These are phyloP conservation scores for Beauveria sp. DNA, from an alignment of 2,329 filamentous ascomycete species.

Conservation along the genomic window DNA sequence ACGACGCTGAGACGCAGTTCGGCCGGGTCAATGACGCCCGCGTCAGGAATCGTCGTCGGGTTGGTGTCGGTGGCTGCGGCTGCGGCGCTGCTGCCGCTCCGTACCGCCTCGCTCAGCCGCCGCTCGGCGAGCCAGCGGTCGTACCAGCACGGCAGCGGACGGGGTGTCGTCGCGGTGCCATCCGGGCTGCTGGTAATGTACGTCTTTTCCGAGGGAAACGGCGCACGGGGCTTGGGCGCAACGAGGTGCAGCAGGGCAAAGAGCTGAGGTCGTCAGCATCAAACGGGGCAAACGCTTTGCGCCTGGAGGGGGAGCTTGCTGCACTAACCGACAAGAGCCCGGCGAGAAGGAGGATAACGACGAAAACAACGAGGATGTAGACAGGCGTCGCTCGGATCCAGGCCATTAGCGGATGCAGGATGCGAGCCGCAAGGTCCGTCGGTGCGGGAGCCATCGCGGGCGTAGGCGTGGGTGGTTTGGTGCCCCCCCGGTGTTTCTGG, in stretches of 20 bases:
- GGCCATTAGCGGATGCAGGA: constrained; percentile 27
- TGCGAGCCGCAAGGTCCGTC: constrained; percentile 26
- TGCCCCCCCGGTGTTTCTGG: not conserved
- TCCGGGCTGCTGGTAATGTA: constrained; percentile 69
- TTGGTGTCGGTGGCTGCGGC: not conserved
- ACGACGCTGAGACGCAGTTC: constrained; percentile 87
- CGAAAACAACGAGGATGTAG: constrained; percentile 29
- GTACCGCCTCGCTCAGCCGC: constrained; percentile 39
- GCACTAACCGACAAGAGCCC: constrained; percentile 32
- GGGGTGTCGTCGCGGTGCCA: constrained; percentile 25
- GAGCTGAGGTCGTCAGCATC: constrained; percentile 26
- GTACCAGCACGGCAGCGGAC: constrained; percentile 77
- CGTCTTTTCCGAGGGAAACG: constrained; percentile 71
- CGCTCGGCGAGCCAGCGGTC: constrained; percentile 63
- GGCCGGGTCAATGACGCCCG: constrained; percentile 60
- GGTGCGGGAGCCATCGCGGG: constrained; percentile 14
- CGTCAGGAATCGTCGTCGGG: constrained; percentile 31
- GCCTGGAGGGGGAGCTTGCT: not conserved
- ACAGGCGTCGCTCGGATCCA: constrained; percentile 31
- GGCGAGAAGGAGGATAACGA: constrained; percentile 25
- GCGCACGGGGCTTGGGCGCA: constrained; percentile 71
- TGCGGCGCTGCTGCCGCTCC: constrained; percentile 14
- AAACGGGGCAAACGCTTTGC: not conserved
- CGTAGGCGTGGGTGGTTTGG: not conserved
- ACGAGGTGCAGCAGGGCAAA: constrained; percentile 64